These are phyloP conservation scores for Microbotryum violaceum DNA, from an alignment of 1,284 basidiomycete species.

Conservation along the genomic window DNA sequence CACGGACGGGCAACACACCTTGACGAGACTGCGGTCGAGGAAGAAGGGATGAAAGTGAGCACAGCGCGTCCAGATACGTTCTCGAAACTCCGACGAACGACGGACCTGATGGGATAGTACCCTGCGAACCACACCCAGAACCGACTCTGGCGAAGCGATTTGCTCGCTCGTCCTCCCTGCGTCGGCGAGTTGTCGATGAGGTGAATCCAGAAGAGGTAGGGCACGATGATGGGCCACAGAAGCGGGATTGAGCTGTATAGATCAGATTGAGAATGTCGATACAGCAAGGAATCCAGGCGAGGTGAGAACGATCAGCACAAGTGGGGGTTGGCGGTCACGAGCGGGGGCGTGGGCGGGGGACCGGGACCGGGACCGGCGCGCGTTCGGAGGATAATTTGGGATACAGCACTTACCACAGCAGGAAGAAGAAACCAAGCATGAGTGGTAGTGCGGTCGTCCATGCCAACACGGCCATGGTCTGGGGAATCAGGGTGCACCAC, in stretches of 20 bases:
- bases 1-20: conserved; percentile 35
- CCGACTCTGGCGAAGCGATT: conserved; percentile 63
- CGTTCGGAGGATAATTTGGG: not conserved
- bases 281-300: no score
- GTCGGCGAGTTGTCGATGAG: conserved; percentile 71
- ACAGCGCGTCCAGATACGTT: conserved; percentile 21
- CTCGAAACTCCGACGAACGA: conserved; percentile 31
- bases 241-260: conserved; percentile 69
- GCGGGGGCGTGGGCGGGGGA: not conserved
- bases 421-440: conserved; percentile 61
- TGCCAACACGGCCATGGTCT: conserved; percentile 55
- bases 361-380: not conserved
- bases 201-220: conserved; percentile 75
- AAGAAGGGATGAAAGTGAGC: conserved; percentile 10
- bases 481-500: conserved; percentile 30
- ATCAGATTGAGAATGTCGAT: not conserved
- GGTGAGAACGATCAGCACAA: not conserved
- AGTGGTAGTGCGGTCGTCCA: conserved; percentile 77
- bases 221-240: conserved; percentile 73
- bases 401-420: conserved; percentile 59
- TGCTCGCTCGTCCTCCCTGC: conserved; percentile 64
- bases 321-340: not conserved
- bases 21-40: conserved; percentile 6
- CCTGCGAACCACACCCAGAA: conserved; percentile 81
- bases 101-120: conserved; percentile 84